Conservation (phyloP, 2,329 filamentous ascomycete genomes). For the Penicillium sp. region DNA sequence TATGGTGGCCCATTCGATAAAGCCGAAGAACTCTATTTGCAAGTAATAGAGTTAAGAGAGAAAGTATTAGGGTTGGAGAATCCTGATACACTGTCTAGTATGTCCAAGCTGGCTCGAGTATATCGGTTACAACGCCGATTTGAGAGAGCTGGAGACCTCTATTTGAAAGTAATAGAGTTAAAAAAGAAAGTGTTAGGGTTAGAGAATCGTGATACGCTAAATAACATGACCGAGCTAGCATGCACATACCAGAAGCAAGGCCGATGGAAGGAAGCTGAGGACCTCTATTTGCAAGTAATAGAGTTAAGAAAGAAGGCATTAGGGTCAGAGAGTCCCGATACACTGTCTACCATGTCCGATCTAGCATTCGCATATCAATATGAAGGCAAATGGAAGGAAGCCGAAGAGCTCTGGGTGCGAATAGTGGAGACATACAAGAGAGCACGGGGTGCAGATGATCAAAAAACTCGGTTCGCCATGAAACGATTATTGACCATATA, state of each 20-base stretch:
- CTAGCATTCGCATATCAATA: neutral
- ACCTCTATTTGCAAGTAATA: neutral
- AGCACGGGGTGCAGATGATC: too few relatives aligned
- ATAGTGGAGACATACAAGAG: too few relatives aligned
- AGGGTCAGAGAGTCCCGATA: neutral
- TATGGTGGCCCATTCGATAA: too few relatives aligned
- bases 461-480: too few relatives aligned
- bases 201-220: neutral
- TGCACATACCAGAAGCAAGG: neutral
- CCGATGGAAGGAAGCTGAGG: neutral
- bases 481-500: too few relatives aligned
- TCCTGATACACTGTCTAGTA: too few relatives aligned
- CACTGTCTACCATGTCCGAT: neutral
- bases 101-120: too few relatives aligned
- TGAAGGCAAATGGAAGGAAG: neutral
- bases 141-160: neutral
- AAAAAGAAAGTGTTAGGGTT: conserved; percentile 15
- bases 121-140: too few relatives aligned
- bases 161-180: conserved; percentile 15
- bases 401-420: neutral
- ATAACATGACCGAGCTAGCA: neutral
- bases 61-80: too few relatives aligned
- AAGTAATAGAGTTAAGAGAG: too few relatives aligned
- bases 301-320: neutral
- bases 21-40: too few relatives aligned